These are phyloP conservation scores for Chlorella sorokiniana DNA, from an alignment of 139 green algal genomes.

Conservation along the genomic window DNA sequence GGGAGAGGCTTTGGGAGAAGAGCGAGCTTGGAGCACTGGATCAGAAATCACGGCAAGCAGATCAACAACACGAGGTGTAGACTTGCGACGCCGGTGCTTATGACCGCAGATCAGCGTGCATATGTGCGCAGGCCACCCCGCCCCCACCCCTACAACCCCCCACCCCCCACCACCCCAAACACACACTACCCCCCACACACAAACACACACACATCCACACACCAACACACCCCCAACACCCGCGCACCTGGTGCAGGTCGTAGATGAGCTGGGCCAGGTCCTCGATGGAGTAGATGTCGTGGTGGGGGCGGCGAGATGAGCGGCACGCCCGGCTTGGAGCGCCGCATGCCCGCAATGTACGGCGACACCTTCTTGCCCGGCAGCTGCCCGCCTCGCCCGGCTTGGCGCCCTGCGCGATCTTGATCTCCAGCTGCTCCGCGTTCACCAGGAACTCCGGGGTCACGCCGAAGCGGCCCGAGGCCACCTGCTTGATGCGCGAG, in stretches of 20 bases:
- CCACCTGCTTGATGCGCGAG: conserved; percentile 96
- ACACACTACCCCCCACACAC: too few species aligned
- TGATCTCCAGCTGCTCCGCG: conserved; percentile 99
- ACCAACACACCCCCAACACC: not conserved
- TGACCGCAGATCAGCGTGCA: too few species aligned
- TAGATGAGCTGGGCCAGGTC: conserved; percentile 99
- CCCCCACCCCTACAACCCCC: too few species aligned
- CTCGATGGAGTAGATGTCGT: conserved; percentile 99
- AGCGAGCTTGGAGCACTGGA: too few species aligned
- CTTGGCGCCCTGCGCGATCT: conserved; percentile 87
- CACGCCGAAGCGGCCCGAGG: conserved; percentile 95
- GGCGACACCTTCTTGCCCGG: conserved; percentile 92
- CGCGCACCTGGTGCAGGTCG: conserved; percentile 78
- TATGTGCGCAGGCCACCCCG: too few species aligned
- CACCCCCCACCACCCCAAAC: too few species aligned
- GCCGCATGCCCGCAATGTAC: conserved; percentile 95
- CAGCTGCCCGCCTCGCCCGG: conserved; percentile 94
- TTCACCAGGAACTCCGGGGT: conserved; percentile 98
- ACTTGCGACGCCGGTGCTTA: too few species aligned
- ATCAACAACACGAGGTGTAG: too few species aligned
- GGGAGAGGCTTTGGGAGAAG: too few species aligned
- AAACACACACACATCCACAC: not conserved
- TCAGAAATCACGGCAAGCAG: too few species aligned
- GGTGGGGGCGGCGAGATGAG: conserved; percentile 99
- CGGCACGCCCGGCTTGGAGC: conserved; percentile 97